A percentile compares a stretch with the other conserved stretches of the same genome.
These are phyloP conservation scores for Trametes punicea DNA, from an alignment of 768 basidiomycete genomes.

Conservation along the genomic window DNA sequence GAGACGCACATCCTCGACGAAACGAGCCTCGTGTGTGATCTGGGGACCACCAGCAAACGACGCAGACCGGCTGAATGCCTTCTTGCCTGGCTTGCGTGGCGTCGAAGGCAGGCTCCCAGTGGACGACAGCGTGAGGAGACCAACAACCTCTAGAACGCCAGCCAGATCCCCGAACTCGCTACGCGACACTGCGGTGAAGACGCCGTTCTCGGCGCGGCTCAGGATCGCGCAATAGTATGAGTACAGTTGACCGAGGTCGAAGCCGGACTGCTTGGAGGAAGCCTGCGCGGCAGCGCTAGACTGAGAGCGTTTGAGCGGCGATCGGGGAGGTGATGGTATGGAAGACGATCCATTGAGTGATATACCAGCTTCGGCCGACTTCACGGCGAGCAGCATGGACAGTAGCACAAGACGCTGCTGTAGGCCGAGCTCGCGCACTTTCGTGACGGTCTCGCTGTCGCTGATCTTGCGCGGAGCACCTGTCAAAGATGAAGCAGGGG, in stretches of 20 bases:
- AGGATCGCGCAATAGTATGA: slow-evolving; percentile 61
- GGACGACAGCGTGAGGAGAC: slow-evolving; percentile 48
- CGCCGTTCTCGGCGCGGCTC: slow-evolving; percentile 47
- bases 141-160: slow-evolving; percentile 69
- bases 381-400: slow-evolving; percentile 58
- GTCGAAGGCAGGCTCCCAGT: slow-evolving; percentile 31
- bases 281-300: slow-evolving; percentile 32
- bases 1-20: slow-evolving; percentile 59
- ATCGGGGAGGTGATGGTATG: slow-evolving; percentile 25
- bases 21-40: slow-evolving; percentile 42
- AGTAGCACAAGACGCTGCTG: slow-evolving; percentile 73
- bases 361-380: slow-evolving; percentile 57
- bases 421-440: slow-evolving; percentile 66
- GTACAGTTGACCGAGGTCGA: slow-evolving; percentile 63
- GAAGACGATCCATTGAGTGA: slow-evolving; percentile 43
- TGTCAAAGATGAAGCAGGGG: slow-evolving; percentile 37
- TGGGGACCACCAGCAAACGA: slow-evolving; percentile 46
- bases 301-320: slow-evolving; percentile 52
- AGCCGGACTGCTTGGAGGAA: slow-evolving; percentile 30
- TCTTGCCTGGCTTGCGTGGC: slow-evolving; percentile 47
- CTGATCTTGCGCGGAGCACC: slow-evolving; percentile 18
- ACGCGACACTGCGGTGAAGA: slow-evolving; percentile 64
- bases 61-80: slow-evolving; percentile 51
- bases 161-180: slow-evolving; percentile 76
- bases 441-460: slow-evolving; percentile 58